Evolutionary conservation across 495 filamentous ascomycete genomes (phyloP).

Genomic region (Penicillium daleae): DNA sequence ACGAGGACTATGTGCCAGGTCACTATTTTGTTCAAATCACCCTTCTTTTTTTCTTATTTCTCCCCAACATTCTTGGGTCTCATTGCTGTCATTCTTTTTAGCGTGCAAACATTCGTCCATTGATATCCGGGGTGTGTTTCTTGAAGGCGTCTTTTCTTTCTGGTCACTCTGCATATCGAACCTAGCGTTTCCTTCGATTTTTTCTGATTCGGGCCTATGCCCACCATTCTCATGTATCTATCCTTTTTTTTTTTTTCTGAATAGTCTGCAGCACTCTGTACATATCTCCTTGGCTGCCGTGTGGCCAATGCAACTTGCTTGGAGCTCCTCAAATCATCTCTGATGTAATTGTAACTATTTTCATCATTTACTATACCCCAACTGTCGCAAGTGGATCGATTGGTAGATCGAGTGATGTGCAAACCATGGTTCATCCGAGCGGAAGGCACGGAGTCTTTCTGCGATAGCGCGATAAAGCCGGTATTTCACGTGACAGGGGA

Average conservation of each 20-base stretch:
- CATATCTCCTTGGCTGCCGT: slow-evolving; percentile 20
- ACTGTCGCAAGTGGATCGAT: neutral
- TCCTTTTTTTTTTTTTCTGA: neutral
- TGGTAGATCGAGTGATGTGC: slow-evolving; percentile 6
- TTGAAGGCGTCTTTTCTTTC: slow-evolving; percentile 5
- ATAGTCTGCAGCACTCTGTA: slow-evolving; percentile 24
- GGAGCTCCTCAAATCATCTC: neutral
- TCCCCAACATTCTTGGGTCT: neutral
- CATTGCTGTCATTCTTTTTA: slow-evolving; percentile 21
- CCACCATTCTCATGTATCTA: slow-evolving; percentile 12
- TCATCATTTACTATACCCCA: neutral
- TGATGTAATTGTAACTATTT: slow-evolving; percentile 4
- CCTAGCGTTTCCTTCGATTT: slow-evolving; percentile 13
- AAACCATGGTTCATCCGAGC: slow-evolving; percentile 9
- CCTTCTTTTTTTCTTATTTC: slow-evolving; percentile 6
- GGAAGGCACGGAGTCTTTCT: neutral
- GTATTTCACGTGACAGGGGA: slow-evolving; percentile 38
- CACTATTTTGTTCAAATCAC: neutral
- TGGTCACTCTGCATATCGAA: slow-evolving; percentile 14
- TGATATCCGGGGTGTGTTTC: slow-evolving; percentile 12
- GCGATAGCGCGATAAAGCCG: slow-evolving; percentile 30
- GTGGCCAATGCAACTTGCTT: neutral
- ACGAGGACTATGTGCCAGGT: slow-evolving; percentile 26
- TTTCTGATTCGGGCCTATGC: slow-evolving; percentile 1
- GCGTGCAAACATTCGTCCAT: slow-evolving; percentile 11